These are phyloP conservation scores for Talaromyces sp. DNA, from an alignment of 2,329 filamentous ascomycete genomes.

Conservation along the genomic window DNA sequence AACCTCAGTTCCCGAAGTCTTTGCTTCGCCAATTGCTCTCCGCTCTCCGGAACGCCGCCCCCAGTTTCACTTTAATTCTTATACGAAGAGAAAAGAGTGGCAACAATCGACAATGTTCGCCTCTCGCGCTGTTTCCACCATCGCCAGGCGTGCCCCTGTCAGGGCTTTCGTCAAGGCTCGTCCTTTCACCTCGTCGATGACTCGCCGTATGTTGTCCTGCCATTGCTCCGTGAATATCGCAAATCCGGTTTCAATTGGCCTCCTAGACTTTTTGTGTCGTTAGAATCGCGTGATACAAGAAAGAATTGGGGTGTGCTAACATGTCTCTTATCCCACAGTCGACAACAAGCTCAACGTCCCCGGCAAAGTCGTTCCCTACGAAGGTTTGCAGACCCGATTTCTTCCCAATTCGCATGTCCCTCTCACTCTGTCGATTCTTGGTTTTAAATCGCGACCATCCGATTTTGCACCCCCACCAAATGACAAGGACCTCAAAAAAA, in stretches of 20 bases:
- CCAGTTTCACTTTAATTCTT: background rate
- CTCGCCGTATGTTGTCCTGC: conserved; percentile 39
- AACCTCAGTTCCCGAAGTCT: conserved; percentile 7
- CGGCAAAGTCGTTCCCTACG: conserved; percentile 42
- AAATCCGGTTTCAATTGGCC: background rate
- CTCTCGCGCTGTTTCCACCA: conserved; percentile 42
- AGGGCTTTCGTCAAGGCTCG: conserved; percentile 37
- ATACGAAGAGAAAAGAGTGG: conserved; percentile 14
- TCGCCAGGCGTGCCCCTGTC: conserved; percentile 42
- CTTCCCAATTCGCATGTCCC: background rate
- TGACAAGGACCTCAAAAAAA: background rate
- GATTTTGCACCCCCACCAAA: background rate
- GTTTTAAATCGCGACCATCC: background rate
- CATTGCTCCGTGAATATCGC: background rate
- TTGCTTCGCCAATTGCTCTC: conserved; percentile 11
- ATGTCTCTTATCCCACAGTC: conserved; percentile 17
- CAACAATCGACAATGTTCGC: conserved; percentile 39
- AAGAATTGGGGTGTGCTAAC: conserved; percentile 2
- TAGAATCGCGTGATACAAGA: background rate
- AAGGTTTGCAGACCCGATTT: conserved; percentile 31
- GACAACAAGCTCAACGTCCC: conserved; percentile 35
- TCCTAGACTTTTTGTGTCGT: background rate
- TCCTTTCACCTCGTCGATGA: conserved; percentile 42
- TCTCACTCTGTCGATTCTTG: background rate
- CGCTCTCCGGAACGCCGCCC: background rate